A percentile compares a stretch with the other conserved stretches of the same genome.
These are phyloP conservation scores for Rutstroemia sp. DNA, from an alignment of 2,329 filamentous ascomycete species.

Conservation along the genomic window DNA sequence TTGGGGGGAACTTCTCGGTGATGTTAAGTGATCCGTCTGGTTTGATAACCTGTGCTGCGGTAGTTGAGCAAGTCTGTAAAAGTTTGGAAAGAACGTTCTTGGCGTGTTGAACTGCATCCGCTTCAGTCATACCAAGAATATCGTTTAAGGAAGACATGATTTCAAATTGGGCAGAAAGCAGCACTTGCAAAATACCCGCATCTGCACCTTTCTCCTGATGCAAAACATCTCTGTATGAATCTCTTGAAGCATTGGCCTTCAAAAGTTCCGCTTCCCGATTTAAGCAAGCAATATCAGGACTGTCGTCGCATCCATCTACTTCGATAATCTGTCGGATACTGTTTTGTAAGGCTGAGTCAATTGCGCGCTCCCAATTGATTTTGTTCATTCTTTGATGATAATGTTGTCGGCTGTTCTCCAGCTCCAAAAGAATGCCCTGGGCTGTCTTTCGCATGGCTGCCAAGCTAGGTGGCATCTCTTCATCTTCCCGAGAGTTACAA, in stretches of 20 bases:
- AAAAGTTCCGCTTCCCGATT: conserved; percentile 79
- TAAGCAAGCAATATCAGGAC: conserved; percentile 62
- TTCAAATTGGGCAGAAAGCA: conserved; percentile 88
- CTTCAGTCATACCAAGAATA: conserved; percentile 74
- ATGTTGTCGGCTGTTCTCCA: conserved; percentile 85
- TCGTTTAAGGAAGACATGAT: conserved; percentile 77
- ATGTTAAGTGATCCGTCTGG: conserved; percentile 64
- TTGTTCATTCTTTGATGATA: conserved; percentile 78
- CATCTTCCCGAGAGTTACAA: conserved; percentile 63
- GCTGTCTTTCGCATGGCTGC: conserved; percentile 78
- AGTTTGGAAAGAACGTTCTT: conserved; percentile 71
- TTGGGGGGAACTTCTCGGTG: conserved; percentile 60
- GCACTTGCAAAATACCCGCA: conserved; percentile 67
- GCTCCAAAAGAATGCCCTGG: conserved; percentile 77
- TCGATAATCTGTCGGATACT: conserved; percentile 71
- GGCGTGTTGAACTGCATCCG: conserved; percentile 74
- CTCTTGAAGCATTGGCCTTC: conserved; percentile 74
- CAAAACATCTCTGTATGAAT: conserved; percentile 67
- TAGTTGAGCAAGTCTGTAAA: conserved; percentile 65
- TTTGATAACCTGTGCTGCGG: conserved; percentile 79
- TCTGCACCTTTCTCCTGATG: conserved; percentile 82
- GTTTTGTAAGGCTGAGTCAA: conserved; percentile 84
- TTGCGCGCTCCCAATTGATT: conserved; percentile 75
- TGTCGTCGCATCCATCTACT: conserved; percentile 58
- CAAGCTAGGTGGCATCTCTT: conserved; percentile 63